These are phyloP conservation scores for Cryptococcus wingfieldii DNA, from an alignment of 1,284 basidiomycete genomes.

Conservation along the genomic window DNA sequence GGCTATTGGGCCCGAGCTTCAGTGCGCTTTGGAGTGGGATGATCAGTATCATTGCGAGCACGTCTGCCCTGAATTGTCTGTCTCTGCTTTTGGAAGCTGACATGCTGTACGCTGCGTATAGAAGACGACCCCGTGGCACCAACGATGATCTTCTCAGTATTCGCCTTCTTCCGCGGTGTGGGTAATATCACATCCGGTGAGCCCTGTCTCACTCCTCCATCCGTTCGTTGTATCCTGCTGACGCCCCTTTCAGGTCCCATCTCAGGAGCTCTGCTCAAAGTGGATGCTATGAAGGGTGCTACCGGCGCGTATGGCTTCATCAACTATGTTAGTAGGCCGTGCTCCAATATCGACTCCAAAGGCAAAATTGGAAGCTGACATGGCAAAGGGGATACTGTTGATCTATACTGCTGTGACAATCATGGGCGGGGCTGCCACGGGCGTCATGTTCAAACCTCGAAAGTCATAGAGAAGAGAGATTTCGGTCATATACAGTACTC, in stretches of 20 bases:
- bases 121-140: slow-evolving; percentile 42
- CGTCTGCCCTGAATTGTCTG: slow-evolving; percentile 5
- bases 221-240: background rate
- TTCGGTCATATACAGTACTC: no score
- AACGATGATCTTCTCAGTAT: slow-evolving; percentile 39
- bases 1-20: slow-evolving; percentile 32
- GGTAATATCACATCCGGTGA: slow-evolving; percentile 45
- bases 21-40: slow-evolving; percentile 37
- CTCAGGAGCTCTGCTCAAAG: slow-evolving; percentile 31
- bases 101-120: background rate
- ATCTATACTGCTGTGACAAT: slow-evolving; percentile 17
- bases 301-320: slow-evolving; percentile 42
- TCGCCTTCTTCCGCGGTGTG: slow-evolving; percentile 43
- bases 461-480: no score
- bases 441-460: slow-evolving; percentile 7
- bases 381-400: slow-evolving; percentile 11
- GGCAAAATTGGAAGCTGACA: background rate
- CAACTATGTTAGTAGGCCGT: slow-evolving; percentile 31
- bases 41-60: slow-evolving; percentile 32
- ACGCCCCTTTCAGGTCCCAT: slow-evolving; percentile 27
- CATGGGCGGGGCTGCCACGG: slow-evolving; percentile 10
- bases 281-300: slow-evolving; percentile 17
- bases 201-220: background rate
- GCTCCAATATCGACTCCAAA: background rate
- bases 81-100: background rate